Conservation (phyloP, 2,329 filamentous ascomycete genomes). For the Pezicula radicicola region DNA sequence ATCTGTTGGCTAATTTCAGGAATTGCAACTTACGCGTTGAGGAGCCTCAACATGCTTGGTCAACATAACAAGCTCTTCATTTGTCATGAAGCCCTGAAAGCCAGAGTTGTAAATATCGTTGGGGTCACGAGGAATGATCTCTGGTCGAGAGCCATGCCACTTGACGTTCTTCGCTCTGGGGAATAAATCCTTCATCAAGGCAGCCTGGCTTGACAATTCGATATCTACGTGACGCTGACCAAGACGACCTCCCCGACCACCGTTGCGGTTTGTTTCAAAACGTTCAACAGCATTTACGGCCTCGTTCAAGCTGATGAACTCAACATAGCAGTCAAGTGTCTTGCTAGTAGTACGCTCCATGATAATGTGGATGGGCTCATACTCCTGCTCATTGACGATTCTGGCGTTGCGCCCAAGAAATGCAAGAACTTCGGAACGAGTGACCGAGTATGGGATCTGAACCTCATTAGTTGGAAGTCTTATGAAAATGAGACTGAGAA, state of each 20-base stretch:
- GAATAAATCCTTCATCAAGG: conserved; percentile 61
- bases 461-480: conserved; percentile 5
- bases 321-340: conserved; percentile 59
- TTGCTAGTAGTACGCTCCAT: conserved; percentile 62
- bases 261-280: conserved; percentile 35
- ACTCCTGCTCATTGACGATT: conserved; percentile 46
- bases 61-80: conserved; percentile 62
- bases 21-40: conserved; percentile 48
- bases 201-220: conserved; percentile 51
- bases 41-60: conserved; percentile 61
- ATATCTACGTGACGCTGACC: conserved; percentile 57
- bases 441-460: conserved; percentile 55
- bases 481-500: conserved; percentile 2
- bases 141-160: conserved; percentile 49
- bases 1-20: conserved; percentile 5
- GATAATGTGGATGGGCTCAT: conserved; percentile 59
- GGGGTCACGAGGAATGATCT: conserved; percentile 32
- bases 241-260: conserved; percentile 43
- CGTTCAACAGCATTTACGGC: conserved; percentile 51
- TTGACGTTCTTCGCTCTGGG: conserved; percentile 52
- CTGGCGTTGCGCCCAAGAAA: conserved; percentile 56
- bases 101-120: conserved; percentile 39
- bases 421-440: conserved; percentile 51
- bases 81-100: conserved; percentile 58
- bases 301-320: conserved; percentile 50